These are phyloP conservation scores for Nemophila menziesii DNA, from an alignment of 257 asterid species.

Conservation along the genomic window DNA sequence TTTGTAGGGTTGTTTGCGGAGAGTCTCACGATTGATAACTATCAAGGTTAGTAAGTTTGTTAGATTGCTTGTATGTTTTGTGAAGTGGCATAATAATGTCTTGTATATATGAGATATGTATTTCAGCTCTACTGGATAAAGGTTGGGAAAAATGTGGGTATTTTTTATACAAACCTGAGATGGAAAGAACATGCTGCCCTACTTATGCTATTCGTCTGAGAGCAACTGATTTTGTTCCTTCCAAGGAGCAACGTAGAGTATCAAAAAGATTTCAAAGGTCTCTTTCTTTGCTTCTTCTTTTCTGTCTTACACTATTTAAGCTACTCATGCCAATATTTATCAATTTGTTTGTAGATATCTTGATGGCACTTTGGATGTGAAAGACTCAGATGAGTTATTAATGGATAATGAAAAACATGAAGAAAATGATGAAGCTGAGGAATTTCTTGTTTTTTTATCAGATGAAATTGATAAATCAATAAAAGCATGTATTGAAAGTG, in stretches of 20 bases:
- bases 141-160: constrained; percentile 99
- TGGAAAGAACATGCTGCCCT: constrained; percentile 96
- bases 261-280: constrained; percentile 81
- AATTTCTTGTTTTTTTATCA: constrained; percentile 34
- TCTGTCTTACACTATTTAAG: too few relatives aligned
- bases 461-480: constrained; percentile 38
- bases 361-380: constrained; percentile 47
- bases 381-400: constrained; percentile 25
- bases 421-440: constrained; percentile 31
- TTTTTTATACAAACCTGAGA: constrained; percentile 89
- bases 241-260: constrained; percentile 85
- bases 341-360: constrained; percentile 56
- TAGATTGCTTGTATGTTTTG: neutral
- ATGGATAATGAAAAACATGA: constrained; percentile 27
- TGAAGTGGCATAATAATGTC: too few relatives aligned
- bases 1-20: constrained; percentile 74
- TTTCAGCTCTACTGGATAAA: constrained; percentile 86
- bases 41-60: constrained; percentile 61
- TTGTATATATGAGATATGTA: too few relatives aligned
- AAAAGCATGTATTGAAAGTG: constrained; percentile 30
- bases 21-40: constrained; percentile 74
- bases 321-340: constrained; percentile 12
- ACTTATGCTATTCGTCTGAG: constrained; percentile 86
- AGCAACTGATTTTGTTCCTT: constrained; percentile 67
- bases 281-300: constrained; percentile 5